Percentiles rank a stretch among this genome's conserved stretches.
Conservation (phyloP, 495 filamentous ascomycete genomes). For the Staphylotrichum longicolle region DNA sequence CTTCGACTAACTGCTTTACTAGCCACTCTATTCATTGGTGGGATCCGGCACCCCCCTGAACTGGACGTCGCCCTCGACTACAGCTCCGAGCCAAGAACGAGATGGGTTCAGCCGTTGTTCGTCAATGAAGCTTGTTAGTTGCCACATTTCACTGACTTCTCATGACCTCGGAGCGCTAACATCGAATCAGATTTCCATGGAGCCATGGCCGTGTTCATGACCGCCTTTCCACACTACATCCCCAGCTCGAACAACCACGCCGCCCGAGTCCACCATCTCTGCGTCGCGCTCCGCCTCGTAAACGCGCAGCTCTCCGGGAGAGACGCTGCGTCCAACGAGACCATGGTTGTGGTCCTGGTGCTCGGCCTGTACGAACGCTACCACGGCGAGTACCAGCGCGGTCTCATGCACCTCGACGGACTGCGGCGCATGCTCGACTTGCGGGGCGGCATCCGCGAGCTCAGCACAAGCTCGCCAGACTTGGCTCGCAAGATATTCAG, state of each 20-base stretch:
- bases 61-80: slow-evolving; percentile 5
- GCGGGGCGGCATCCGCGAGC: not conserved
- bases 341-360: not conserved
- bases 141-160: too few species aligned
- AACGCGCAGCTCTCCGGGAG: slow-evolving; percentile 2
- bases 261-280: not conserved
- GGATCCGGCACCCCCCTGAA: not conserved
- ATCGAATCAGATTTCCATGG: slow-evolving; percentile 5
- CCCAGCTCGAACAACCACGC: not conserved
- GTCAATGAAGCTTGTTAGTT: slow-evolving; percentile 1
- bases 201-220: slow-evolving; percentile 5
- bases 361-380: slow-evolving; percentile 4
- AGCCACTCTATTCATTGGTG: not conserved
- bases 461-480: not conserved
- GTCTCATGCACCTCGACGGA: slow-evolving; percentile 3
- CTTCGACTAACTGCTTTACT: too few species aligned
- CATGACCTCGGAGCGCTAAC: too few species aligned
- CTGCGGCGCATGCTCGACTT: slow-evolving; percentile 3
- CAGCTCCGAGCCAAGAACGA: not conserved
- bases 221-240: not conserved
- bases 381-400: not conserved
- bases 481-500: slow-evolving; percentile 1
- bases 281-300: not conserved
- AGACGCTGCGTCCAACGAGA: not conserved
- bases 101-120: not conserved